Evolutionary conservation across 495 filamentous ascomycete species (phyloP), one percentile per base, ranked within the genome.

Genomic region (Emericellopsis terricola): DNA sequence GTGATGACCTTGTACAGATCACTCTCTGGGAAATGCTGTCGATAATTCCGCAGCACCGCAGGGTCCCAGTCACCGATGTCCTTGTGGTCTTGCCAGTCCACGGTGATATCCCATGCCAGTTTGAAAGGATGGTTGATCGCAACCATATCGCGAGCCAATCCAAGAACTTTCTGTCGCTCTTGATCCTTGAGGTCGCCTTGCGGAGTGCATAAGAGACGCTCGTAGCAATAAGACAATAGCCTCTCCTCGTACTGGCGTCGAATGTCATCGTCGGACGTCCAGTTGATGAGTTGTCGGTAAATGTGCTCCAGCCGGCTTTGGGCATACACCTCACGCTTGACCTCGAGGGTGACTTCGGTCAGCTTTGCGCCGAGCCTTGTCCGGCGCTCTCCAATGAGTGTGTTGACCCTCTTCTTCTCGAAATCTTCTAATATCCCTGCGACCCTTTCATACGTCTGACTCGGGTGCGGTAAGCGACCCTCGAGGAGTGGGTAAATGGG

Each of bases 101-200:
- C 62, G 19, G 76, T 69, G 40, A 93, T 78, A 37, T 76, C 74
- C 89, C 89, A 97, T 2, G 89, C 89, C 15, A 91, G 60, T 37
- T 78, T 70, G 53, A 79, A 94, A 1, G 84, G 84, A 48, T 94
- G 83, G 41, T 87, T 85, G 48, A 97, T 81, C 41, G 94, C 86
- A 31, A 97, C 87, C 74, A 96, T 84, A 37, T 83, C 89, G 29
- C 73, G 69, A 0, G 86, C 85, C 28, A 84, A 52, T 34, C 76
- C 77, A 45, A 68, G 52, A 2, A 93, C 76, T 27, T 78, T 69
- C 11, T 68, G 57, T 19, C 78, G 63, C 46, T 92, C 84, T 3
- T 55, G 51, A 3, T 49, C 38, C 49, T 94, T 96, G 32, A 75
- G 47, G 16, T 52, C 40, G 11, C 74, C 65, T 4, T 54, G 39